phyloP scores from a whole-genome alignment of 2,329 filamentous ascomycete genomes.

The Tolypocladium ophioglossoides region DNA sequence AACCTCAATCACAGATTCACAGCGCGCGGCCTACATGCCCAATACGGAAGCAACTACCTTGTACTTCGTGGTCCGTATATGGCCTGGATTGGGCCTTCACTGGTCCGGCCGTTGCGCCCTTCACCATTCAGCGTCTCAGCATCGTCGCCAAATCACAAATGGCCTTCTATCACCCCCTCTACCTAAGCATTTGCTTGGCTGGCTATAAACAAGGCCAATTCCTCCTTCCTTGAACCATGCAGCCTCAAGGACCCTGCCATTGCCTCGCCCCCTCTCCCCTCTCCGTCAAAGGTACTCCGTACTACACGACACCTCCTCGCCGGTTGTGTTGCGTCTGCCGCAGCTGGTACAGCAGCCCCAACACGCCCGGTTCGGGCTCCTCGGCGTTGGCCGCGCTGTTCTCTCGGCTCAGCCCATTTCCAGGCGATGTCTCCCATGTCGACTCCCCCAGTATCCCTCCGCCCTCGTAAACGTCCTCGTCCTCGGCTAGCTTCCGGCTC shows the following conservation, averaged over 20 bases:
- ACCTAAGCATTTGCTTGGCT: too few species aligned
- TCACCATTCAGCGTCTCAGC: not conserved
- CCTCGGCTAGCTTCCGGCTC: slow-evolving; percentile 36
- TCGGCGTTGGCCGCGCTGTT: slow-evolving; percentile 35
- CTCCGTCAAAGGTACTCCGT: not conserved
- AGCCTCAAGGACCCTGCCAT: not conserved
- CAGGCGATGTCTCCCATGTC: slow-evolving; percentile 47
- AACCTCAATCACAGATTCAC: not conserved
- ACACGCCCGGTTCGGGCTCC: slow-evolving; percentile 41
- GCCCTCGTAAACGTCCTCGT: slow-evolving; percentile 40
- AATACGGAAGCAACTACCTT: not conserved
- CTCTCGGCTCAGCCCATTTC: slow-evolving; percentile 38
- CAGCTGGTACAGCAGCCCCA: slow-evolving; percentile 48
- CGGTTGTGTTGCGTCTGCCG: slow-evolving; percentile 45
- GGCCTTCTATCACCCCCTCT: not conserved
- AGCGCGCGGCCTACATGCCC: not conserved
- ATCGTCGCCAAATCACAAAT: not conserved
- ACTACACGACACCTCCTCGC: slow-evolving; percentile 26
- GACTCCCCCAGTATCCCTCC: slow-evolving; percentile 45
- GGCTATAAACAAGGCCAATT: too few species aligned
- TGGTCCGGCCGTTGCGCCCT: not conserved
- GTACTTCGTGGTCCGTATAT: not conserved
- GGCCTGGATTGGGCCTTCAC: too few species aligned
- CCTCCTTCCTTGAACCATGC: too few species aligned
- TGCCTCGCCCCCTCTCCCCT: not conserved